Percentiles rank a stretch among this genome's conserved stretches.
These are phyloP conservation scores for Bathelium albidoporum DNA, from an alignment of 495 filamentous ascomycete species.

Conservation along the genomic window DNA sequence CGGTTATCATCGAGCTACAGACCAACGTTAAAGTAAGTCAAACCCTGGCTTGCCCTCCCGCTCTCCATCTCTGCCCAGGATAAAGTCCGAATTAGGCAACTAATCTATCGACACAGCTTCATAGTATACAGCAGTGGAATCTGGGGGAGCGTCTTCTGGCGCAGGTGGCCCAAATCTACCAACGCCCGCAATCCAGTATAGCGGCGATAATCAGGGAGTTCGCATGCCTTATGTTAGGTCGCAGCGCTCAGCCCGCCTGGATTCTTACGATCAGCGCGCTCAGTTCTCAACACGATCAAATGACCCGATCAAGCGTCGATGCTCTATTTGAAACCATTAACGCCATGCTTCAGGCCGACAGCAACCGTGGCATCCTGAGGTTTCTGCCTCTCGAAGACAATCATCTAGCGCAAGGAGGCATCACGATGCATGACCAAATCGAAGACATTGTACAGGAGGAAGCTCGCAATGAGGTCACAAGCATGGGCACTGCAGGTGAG, in stretches of 20 bases:
- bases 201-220: conserved; percentile 63
- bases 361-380: conserved; percentile 56
- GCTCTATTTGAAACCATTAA: conserved; percentile 61
- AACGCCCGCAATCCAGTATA: conserved; percentile 58
- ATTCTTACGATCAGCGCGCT: conserved; percentile 67
- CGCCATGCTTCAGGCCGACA: conserved; percentile 52
- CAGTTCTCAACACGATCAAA: conserved; percentile 55
- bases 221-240: conserved; percentile 64
- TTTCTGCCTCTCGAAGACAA: conserved; percentile 62
- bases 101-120: conserved; percentile 38
- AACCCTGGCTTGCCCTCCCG: not conserved
- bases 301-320: conserved; percentile 73
- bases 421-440: conserved; percentile 58
- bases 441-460: conserved; percentile 43
- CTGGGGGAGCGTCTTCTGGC: conserved; percentile 61
- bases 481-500: not conserved
- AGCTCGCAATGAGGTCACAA: not conserved
- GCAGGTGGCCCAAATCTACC: conserved; percentile 61
- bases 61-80: conserved; percentile 14
- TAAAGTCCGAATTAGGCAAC: conserved; percentile 2
- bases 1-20: conserved; percentile 68
- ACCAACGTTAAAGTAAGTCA: conserved; percentile 58
- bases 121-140: conserved; percentile 46
- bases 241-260: conserved; percentile 68
- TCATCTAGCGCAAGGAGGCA: conserved; percentile 58